Evolutionary conservation across 2,329 filamentous ascomycete genomes (phyloP).

Genomic region (Chaetomium sp.): DNA sequence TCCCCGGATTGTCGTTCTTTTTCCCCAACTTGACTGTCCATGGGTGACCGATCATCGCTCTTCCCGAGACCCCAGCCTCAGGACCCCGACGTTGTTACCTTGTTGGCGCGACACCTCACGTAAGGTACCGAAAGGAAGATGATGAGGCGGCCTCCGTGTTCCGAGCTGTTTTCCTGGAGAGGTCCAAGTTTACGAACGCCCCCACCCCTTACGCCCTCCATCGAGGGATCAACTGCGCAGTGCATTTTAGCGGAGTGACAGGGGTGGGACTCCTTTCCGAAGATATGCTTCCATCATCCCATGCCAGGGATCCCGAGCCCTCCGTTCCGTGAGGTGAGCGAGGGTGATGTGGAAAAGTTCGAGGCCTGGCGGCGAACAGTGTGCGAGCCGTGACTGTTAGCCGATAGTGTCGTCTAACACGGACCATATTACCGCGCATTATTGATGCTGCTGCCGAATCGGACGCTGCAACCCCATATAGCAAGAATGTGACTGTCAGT

Average conservation of each 20-base stretch:
- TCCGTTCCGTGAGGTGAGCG: not conserved
- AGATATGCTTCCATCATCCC: slow-evolving; percentile 9
- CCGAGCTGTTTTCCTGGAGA: not conserved
- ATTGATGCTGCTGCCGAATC: slow-evolving; percentile 28
- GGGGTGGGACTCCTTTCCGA: not conserved
- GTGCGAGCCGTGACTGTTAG: slow-evolving; percentile 30
- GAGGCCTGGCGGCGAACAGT: slow-evolving; percentile 21
- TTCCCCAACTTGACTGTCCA: not conserved
- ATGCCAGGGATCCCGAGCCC: slow-evolving; percentile 3
- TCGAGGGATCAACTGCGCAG: not conserved
- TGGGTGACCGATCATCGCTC: not conserved
- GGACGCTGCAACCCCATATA: slow-evolving; percentile 27
- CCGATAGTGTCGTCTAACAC: slow-evolving; percentile 24
- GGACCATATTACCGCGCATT: slow-evolving; percentile 30
- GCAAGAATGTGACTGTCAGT: slow-evolving; percentile 25
- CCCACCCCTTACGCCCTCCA: not conserved
- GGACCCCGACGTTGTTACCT: not conserved
- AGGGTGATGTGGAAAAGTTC: slow-evolving; percentile 25
- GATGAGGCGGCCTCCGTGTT: not conserved
- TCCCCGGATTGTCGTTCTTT: not conserved
- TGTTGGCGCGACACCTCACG: not conserved
- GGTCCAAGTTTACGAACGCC: not conserved
- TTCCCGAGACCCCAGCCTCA: not conserved
- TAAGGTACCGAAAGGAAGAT: not conserved
- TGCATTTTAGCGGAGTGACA: not conserved